Evolutionary conservation across 768 basidiomycete genomes (phyloP).

Genomic region (Amanita exitialis): DNA sequence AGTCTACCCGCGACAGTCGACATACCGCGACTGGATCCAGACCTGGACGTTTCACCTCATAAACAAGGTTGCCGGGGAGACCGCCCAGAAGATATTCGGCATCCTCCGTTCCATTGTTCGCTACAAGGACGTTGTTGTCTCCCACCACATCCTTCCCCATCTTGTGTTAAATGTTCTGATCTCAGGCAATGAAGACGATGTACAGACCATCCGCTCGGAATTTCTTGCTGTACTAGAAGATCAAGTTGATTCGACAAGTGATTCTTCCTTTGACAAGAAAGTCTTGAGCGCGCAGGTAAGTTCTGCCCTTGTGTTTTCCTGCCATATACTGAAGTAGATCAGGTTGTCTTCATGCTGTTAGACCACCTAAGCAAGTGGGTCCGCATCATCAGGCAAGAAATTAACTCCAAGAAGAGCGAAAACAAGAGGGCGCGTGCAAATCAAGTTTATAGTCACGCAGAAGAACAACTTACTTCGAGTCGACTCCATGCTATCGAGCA

Average conservation of each 20-base stretch:
- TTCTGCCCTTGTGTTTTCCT: neutral
- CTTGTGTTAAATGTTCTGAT: slow-evolving; percentile 80
- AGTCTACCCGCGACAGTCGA: slow-evolving; percentile 65
- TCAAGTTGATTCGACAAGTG: slow-evolving; percentile 59
- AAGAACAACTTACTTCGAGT: slow-evolving; percentile 60
- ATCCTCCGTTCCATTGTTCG: slow-evolving; percentile 71
- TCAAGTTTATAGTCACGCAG: slow-evolving; percentile 26
- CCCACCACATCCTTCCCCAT: slow-evolving; percentile 85
- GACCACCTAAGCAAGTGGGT: slow-evolving; percentile 94
- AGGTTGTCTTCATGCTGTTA: slow-evolving; percentile 91
- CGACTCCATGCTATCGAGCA: slow-evolving; percentile 74
- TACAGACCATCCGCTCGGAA: slow-evolving; percentile 60
- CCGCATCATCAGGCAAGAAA: slow-evolving; percentile 60
- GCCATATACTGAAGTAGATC: neutral
- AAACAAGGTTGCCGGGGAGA: slow-evolving; percentile 41
- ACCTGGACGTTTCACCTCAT: slow-evolving; percentile 81
- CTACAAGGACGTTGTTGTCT: slow-evolving; percentile 91
- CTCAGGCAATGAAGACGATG: slow-evolving; percentile 56
- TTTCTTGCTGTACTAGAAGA: slow-evolving; percentile 78
- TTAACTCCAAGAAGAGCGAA: slow-evolving; percentile 38
- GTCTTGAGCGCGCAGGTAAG: slow-evolving; percentile 88
- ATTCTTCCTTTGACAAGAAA: slow-evolving; percentile 66
- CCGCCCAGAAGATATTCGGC: slow-evolving; percentile 62
- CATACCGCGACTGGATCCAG: slow-evolving; percentile 96
- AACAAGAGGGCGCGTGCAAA: slow-evolving; percentile 36